Base-by-base conservation (phyloP, 306 rosid genomes). In the Rosa lucieae region DNA sequence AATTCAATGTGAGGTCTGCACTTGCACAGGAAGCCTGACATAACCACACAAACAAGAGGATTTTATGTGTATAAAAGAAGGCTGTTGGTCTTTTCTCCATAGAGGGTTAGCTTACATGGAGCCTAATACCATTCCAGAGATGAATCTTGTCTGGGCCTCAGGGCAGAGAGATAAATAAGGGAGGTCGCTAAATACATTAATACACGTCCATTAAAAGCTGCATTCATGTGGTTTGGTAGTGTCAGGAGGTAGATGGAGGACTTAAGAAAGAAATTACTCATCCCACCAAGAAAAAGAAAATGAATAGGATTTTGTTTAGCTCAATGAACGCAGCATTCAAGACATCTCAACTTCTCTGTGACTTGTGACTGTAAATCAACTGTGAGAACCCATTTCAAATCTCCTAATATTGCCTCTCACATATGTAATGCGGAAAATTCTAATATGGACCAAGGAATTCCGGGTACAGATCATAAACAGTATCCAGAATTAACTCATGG, bases 191-290 rank as follows among this genome's bases (percentile, higher is more conserved):
- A 32, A 32, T 32, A 2, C 37, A 44, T 13, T 1, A 40, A 20
- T 0, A 8, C 13, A 51, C 72, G 37, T 65, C 48, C 42, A 84
- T 85, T 94, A 83, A 90, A 87, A 82, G 80, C 79, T 40, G 74
- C 92, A 90, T 92, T 87, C 37, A 94, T 87, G 88, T 18, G 5
- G 94, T 87, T 90, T 68, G 44, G 89, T 87, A 82, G 80, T 80
- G 92, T 83, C 94, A 89, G 90, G 53, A 76, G 79, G 89, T 83
- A 80, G 91, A 85, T 70, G 83, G 77, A 6, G 75, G 46, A 46
- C 18, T 17, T 14, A 11, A 15, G 10, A 63, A 11, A 18, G 42
- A 37, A 55, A 73, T 18, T 35, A 73, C 61, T 47, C 43, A 23
- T 15, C 26, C 3, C 61, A 72, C 32, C 18, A 37, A 53, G 77